A percentile compares a stretch with the other conserved stretches of the same genome.
Conservation (phyloP, 495 filamentous ascomycete genomes). For the Neurospora sp. region DNA sequence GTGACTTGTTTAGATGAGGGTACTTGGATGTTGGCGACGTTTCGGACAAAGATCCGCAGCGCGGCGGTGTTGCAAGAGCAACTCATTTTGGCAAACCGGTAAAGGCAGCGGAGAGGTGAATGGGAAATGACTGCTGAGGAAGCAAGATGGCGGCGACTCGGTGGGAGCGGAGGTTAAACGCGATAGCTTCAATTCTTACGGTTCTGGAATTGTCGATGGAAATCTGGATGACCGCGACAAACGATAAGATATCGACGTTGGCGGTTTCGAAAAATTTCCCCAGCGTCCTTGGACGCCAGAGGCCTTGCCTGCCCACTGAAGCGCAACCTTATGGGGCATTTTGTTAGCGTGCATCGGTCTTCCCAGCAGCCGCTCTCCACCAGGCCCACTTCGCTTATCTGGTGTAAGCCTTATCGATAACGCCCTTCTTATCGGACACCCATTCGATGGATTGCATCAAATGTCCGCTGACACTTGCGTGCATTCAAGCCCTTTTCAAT, state of each 20-base stretch:
- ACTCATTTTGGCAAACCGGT: slow-evolving; percentile 24
- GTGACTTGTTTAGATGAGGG: slow-evolving; percentile 3
- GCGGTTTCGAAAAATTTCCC: slow-evolving; percentile 4
- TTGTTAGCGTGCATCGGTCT: not conserved
- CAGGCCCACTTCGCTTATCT: not conserved
- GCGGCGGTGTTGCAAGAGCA: slow-evolving; percentile 38
- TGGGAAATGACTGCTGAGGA: not conserved
- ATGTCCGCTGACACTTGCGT: not conserved
- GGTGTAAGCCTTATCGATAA: not conserved
- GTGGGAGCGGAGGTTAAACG: not conserved
- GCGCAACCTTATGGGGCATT: not conserved
- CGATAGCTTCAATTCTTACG: not conserved
- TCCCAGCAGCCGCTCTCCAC: not conserved
- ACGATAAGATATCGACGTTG: not conserved
- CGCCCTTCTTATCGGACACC: not conserved
- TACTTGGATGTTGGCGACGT: slow-evolving; percentile 34
- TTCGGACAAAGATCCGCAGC: slow-evolving; percentile 38
- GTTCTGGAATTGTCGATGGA: not conserved
- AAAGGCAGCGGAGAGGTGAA: not conserved
- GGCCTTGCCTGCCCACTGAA: not conserved
- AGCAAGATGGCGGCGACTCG: not conserved
- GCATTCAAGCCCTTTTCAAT: not conserved
- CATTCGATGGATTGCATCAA: not conserved
- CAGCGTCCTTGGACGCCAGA: not conserved
- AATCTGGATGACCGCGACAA: not conserved